These are phyloP conservation scores for Elsinoe batatas DNA, from an alignment of 2,329 filamentous ascomycete species.

Conservation along the genomic window DNA sequence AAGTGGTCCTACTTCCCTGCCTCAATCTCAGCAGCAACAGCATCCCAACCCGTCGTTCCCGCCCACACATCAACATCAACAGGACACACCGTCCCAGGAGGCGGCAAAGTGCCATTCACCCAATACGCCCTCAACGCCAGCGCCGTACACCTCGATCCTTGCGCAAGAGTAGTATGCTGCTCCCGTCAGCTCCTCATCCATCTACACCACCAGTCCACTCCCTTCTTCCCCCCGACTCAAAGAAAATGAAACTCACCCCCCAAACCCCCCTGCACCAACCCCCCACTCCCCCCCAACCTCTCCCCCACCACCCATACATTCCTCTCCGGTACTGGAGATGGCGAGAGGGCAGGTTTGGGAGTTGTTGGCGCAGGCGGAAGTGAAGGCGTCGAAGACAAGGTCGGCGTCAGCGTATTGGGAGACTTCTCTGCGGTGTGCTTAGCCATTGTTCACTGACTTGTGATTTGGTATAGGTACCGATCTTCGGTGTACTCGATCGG, in stretches of 20 bases:
- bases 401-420: conserved; percentile 30
- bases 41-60: conserved; percentile 19
- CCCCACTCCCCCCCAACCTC: conserved; percentile 30
- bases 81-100: conserved; percentile 13
- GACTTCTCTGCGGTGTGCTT: not conserved
- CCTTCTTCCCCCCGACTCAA: not conserved
- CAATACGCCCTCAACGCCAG: not conserved
- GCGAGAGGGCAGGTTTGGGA: conserved; percentile 16
- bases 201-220: not conserved
- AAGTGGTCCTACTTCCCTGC: not conserved
- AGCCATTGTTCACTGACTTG: not conserved
- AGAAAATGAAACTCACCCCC: conserved; percentile 10
- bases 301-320: conserved; percentile 33
- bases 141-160: not conserved
- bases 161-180: not conserved
- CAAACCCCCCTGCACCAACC: conserved; percentile 29
- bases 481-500: conserved; percentile 27
- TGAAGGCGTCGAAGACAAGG: conserved; percentile 34
- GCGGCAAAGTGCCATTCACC: not conserved
- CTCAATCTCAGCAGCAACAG: conserved; percentile 22
- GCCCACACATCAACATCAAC: conserved; percentile 17
- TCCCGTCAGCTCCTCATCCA: not conserved
- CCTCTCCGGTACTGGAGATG: conserved; percentile 24
- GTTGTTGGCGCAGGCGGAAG: conserved; percentile 32
- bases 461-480: conserved; percentile 31